These are phyloP conservation scores for Tuber calosporum DNA, from an alignment of 495 filamentous ascomycete species.

Conservation along the genomic window DNA sequence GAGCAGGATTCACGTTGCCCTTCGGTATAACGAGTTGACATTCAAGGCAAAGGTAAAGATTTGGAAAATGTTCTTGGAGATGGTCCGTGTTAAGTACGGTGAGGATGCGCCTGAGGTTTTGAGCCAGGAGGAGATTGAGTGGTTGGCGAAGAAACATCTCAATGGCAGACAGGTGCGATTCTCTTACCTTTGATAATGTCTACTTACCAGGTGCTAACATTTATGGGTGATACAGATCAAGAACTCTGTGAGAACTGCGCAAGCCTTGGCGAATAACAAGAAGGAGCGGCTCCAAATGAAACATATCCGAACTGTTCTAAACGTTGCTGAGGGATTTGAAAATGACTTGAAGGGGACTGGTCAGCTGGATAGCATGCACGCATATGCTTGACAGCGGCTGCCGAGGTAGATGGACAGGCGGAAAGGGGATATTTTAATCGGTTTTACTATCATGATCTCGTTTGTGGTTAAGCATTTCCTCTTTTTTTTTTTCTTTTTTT, in stretches of 20 bases:
- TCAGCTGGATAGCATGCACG: slow-evolving; percentile 56
- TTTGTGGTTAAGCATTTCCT: slow-evolving; percentile 12
- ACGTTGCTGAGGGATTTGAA: slow-evolving; percentile 76
- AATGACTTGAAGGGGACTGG: slow-evolving; percentile 63
- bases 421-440: background rate
- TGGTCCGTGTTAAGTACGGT: slow-evolving; percentile 32
- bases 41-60: slow-evolving; percentile 69
- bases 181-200: background rate
- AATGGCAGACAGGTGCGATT: slow-evolving; percentile 73
- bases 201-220: slow-evolving; percentile 21
- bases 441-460: background rate
- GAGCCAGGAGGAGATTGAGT: slow-evolving; percentile 47
- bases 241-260: slow-evolving; percentile 79
- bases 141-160: slow-evolving; percentile 60
- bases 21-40: slow-evolving; percentile 73
- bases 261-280: slow-evolving; percentile 76
- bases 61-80: slow-evolving; percentile 76
- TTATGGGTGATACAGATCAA: slow-evolving; percentile 58
- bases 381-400: slow-evolving; percentile 20
- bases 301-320: slow-evolving; percentile 74
- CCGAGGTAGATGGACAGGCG: background rate
- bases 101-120: slow-evolving; percentile 47
- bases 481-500: slow-evolving; percentile 1
- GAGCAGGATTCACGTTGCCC: slow-evolving; percentile 56
- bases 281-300: slow-evolving; percentile 62